Percentiles rank a stretch among this genome's conserved stretches.
phyloP scores from a whole-genome alignment of 1,139 yeast genomes.

The Nakaseomyces uthaithaninus region DNA sequence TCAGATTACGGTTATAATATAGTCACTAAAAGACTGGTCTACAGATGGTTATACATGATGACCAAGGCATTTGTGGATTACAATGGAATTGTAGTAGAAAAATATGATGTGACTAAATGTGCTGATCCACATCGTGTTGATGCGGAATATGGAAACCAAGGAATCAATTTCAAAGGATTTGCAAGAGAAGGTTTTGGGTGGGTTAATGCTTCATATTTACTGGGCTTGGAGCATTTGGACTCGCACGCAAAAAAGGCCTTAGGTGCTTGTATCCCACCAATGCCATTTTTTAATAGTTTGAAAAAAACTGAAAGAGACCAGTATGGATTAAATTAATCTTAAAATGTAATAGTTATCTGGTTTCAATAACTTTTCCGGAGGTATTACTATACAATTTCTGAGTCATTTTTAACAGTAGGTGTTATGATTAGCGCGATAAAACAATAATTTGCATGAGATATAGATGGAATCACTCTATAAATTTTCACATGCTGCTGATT shows the following conservation, averaged over 20 bases:
- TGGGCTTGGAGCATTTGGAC: slow-evolving; percentile 66
- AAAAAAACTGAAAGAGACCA: slow-evolving; percentile 38
- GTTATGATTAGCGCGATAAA: too few species aligned
- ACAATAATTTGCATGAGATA: too few species aligned
- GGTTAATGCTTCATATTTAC: slow-evolving; percentile 81
- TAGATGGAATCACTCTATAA: too few species aligned
- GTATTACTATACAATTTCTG: too few species aligned
- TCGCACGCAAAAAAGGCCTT: slow-evolving; percentile 66
- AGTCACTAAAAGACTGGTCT: slow-evolving; percentile 63
- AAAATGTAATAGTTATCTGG: background rate
- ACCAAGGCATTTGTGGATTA: slow-evolving; percentile 89
- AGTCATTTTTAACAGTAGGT: too few species aligned
- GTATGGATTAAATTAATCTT: slow-evolving; percentile 32
- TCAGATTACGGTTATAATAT: slow-evolving; percentile 61
- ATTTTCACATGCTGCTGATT: too few species aligned
- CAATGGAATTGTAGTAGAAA: slow-evolving; percentile 93
- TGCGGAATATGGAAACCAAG: slow-evolving; percentile 97
- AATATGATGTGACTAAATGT: slow-evolving; percentile 80
- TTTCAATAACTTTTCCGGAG: background rate
- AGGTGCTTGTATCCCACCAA: slow-evolving; percentile 78
- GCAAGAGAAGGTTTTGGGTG: slow-evolving; percentile 97
- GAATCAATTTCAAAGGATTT: slow-evolving; percentile 84
- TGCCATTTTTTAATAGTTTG: slow-evolving; percentile 51
- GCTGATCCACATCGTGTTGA: slow-evolving; percentile 86
- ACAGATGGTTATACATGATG: slow-evolving; percentile 85